Conservation (phyloP, 108 stramenopile genomes). For the Pseudonitzschia pungens region DNA sequence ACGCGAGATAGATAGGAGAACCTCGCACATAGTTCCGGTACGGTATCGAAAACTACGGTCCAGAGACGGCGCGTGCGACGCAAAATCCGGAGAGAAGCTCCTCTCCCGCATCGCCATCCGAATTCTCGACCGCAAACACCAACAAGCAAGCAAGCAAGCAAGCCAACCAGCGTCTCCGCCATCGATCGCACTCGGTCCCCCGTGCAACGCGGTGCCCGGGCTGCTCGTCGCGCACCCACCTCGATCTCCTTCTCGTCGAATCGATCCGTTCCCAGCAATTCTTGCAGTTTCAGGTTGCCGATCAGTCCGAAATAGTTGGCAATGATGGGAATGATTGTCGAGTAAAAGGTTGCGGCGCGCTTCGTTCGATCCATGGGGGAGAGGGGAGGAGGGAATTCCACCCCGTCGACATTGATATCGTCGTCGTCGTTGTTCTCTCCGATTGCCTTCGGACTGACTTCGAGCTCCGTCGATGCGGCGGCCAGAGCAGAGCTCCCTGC, state of each 20-base stretch:
- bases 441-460: not conserved
- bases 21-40: no score
- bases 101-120: no score
- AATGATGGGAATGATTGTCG: constrained; percentile 75
- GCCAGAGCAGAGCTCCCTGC: not conserved
- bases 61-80: no score
- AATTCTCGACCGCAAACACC: no score
- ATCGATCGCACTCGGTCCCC: no score
- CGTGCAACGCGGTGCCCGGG: no score
- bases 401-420: constrained; percentile 9
- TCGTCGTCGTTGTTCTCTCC: constrained; percentile 15
- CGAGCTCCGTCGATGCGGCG: constrained; percentile 1
- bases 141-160: no score
- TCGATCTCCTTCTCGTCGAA: constrained; percentile 64
- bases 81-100: no score
- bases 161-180: no score
- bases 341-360: constrained; percentile 82
- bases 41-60: no score
- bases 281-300: constrained; percentile 60
- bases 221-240: constrained; percentile 21
- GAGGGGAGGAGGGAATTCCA: constrained; percentile 79
- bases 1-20: no score
- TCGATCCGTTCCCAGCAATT: constrained; percentile 49
- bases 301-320: constrained; percentile 70
- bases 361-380: constrained; percentile 57